A percentile compares a stretch with the other conserved stretches of the same genome.
Conservation (phyloP, 495 filamentous ascomycete genomes). For the Astrothelium subdiscretum region DNA sequence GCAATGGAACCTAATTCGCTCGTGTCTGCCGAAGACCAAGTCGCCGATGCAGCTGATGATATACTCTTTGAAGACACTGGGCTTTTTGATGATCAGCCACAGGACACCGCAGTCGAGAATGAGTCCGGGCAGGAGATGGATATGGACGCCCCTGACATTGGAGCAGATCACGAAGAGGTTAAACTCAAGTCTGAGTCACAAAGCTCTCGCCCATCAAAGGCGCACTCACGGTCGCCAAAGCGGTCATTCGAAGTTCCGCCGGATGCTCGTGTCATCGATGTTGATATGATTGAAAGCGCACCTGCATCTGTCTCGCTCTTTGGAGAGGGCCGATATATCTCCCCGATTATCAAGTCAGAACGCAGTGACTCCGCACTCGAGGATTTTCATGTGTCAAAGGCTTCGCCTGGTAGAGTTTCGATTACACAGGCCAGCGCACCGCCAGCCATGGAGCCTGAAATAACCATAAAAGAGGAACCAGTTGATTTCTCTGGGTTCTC, state of each 20-base stretch:
- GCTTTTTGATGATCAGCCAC: not conserved
- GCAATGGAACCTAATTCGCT: no score
- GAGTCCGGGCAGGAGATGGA: not conserved
- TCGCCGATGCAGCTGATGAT: no score
- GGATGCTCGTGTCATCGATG: not conserved
- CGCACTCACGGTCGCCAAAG: not conserved
- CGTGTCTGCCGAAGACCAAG: no score
- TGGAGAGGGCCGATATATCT: not conserved
- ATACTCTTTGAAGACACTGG: no score
- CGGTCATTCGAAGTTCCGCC: not conserved
- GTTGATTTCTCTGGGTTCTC: not conserved
- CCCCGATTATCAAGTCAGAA: not conserved
- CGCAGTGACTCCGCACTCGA: not conserved
- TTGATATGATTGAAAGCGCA: not conserved
- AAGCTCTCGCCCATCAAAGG: not conserved
- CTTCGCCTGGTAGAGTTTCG: not conserved
- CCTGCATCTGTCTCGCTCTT: not conserved
- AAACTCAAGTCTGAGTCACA: not conserved
- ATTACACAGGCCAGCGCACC: not conserved
- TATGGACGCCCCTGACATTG: not conserved
- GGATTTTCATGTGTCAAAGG: not conserved
- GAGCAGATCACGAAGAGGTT: no score
- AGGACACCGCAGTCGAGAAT: not conserved
- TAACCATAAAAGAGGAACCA: not conserved
- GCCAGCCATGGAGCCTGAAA: not conserved